Base-by-base conservation (phyloP, 257 asterid genomes). In the Petunia axillaris region DNA sequence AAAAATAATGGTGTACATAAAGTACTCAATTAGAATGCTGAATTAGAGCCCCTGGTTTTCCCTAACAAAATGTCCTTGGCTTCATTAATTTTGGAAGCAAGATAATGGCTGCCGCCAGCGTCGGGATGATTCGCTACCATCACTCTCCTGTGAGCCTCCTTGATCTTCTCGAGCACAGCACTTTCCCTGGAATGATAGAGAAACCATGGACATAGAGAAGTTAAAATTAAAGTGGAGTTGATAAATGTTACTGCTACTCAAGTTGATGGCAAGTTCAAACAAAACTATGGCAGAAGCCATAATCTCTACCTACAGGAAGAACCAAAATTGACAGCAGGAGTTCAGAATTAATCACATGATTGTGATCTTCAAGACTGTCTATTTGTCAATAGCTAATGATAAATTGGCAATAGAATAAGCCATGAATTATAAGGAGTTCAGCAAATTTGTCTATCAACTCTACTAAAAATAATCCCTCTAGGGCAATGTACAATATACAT, bases 111-210 rank as follows among this genome's bases (percentile, higher is more conserved):
- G 38, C 96, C 98, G n/a, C 98, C 98, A 14, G 95, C 93, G 76
- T 93, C 98, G 2, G 97, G 98, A 80, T 93, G 97, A 86, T 93
- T 93, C 8, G 96, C 96, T 57, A 93, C 91, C 95, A 93, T 92
- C 64, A 93, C 94, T 86, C 96, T 86, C 84, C 96, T 74, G 70
- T 93, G 96, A 48, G 98, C 97, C 80, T 89, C 98, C 84, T 77
- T 92, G 77, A 93, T 87, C 88, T 92, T 92, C 78, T 87, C 89
- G 39, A 57, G 0, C 35, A 80, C 85, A 0, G 85, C 86, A 15
- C 83, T 85, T 81, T 93, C 97, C 89, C 97, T 93, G 55, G 2
- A 16, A 11, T 6, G 50, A 62, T 59, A 57, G n/a, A 38, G 10
- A 13, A 54, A 39, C 44, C 63, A 1, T 57, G 66, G 59, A 79